phyloP scores from a whole-genome alignment of 345 rosid species.

The Corchorus olitorius region DNA sequence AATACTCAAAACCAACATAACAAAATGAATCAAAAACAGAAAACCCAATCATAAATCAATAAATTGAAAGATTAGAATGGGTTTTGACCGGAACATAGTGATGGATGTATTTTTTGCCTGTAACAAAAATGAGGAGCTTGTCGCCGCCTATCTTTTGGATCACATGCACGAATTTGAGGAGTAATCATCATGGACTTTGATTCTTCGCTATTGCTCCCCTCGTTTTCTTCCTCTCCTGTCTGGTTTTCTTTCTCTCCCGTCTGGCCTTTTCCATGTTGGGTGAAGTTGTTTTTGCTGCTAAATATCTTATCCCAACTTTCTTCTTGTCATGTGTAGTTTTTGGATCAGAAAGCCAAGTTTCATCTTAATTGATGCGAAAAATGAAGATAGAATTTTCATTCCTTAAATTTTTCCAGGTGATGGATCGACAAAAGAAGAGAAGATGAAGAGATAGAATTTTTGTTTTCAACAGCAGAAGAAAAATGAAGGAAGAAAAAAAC shows the following conservation, averaged over 20 bases:
- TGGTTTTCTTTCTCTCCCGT: no score
- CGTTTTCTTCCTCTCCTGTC: background rate
- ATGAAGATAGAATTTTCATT: no score
- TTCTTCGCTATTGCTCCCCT: background rate
- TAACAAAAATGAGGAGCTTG: conserved; percentile 90
- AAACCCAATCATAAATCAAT: no score
- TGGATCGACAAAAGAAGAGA: no score
- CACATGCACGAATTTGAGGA: conserved; percentile 89
- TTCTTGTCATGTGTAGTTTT: background rate
- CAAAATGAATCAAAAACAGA: no score
- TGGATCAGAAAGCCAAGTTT: background rate
- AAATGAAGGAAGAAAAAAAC: no score
- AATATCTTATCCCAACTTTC: no score
- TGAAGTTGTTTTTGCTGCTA: background rate
- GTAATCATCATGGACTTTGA: conserved; percentile 30
- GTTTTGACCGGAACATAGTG: conserved; percentile 70
- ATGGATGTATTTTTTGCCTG: conserved; percentile 86
- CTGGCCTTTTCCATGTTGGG: background rate
- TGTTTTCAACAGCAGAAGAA: no score
- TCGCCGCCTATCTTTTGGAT: conserved; percentile 87
- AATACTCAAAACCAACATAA: no score
- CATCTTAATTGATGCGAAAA: no score
- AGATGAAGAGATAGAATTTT: no score
- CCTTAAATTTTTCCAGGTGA: no score
- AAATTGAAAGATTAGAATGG: conserved; percentile 38